A percentile compares a stretch with the other conserved stretches of the same genome.
Conservation (phyloP, 345 rosid species). For the Boechera divaricarpa region DNA sequence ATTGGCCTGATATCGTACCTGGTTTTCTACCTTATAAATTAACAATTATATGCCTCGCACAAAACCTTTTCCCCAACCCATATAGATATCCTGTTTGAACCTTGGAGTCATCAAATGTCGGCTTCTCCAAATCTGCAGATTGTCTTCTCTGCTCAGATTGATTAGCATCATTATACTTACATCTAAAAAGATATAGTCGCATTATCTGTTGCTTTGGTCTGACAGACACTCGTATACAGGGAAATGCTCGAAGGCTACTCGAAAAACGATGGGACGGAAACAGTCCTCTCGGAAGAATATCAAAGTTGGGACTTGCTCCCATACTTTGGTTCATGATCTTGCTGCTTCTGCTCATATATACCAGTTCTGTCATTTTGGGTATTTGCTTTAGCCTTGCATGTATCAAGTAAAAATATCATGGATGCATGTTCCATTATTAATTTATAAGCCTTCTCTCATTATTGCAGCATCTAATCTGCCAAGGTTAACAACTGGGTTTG, state of each 20-base stretch:
- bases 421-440: slow-evolving; percentile 2
- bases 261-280: slow-evolving; percentile 77
- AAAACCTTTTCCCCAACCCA: too few relatives aligned
- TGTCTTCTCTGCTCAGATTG: too few relatives aligned
- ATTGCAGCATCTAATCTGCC: slow-evolving; percentile 76
- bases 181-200: too few relatives aligned
- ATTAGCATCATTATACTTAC: too few relatives aligned
- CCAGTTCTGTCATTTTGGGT: slow-evolving; percentile 71
- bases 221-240: slow-evolving; percentile 52
- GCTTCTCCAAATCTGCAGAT: too few relatives aligned
- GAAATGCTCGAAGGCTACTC: slow-evolving; percentile 86
- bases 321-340: slow-evolving; percentile 68
- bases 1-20: too few relatives aligned
- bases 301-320: slow-evolving; percentile 91
- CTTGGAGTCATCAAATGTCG: too few relatives aligned
- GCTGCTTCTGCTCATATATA: slow-evolving; percentile 64
- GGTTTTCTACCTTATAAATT: too few relatives aligned
- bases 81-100: too few relatives aligned
- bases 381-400: slow-evolving; percentile 37
- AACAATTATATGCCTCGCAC: too few relatives aligned
- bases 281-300: slow-evolving; percentile 66
- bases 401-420: slow-evolving; percentile 10
- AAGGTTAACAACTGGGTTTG: slow-evolving; percentile 70
- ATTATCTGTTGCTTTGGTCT: background rate
- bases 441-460: slow-evolving; percentile 2